These are phyloP conservation scores for Tetrapyrgos nigripes DNA, from an alignment of 1,284 basidiomycete species.

Conservation along the genomic window DNA sequence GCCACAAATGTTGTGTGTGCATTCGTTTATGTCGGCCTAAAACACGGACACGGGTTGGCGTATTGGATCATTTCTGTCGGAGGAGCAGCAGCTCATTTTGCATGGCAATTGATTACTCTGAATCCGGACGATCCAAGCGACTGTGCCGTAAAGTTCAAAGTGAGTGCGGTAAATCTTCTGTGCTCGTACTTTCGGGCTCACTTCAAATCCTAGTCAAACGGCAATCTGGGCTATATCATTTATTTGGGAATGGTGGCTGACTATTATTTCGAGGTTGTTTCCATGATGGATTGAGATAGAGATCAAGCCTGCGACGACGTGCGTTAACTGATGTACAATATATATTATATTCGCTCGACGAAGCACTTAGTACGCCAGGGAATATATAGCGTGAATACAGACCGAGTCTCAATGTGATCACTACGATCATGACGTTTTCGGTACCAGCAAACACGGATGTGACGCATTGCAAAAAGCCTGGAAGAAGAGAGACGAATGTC, in stretches of 20 bases:
- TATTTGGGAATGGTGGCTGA: not conserved
- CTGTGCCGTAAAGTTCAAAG: not conserved
- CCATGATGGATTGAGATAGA: no score
- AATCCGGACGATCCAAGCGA: not conserved
- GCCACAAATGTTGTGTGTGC: slow-evolving; percentile 43
- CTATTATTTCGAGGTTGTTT: no score
- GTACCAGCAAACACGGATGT: no score
- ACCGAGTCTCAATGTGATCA: no score
- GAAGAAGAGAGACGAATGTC: no score
- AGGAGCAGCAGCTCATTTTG: not conserved
- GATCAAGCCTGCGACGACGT: no score
- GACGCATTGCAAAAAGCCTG: no score
- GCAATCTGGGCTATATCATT: not conserved
- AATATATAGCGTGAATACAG: no score
- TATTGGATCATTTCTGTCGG: not conserved
- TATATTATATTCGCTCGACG: no score
- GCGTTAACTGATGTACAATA: no score
- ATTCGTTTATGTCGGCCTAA: not conserved
- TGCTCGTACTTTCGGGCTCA: not conserved
- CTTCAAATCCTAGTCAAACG: not conserved
- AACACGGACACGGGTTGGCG: not conserved
- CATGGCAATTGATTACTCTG: not conserved
- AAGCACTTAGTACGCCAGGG: no score
- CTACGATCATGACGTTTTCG: no score
- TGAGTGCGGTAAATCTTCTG: not conserved